These are phyloP conservation scores for Talaromyces stipitatus DNA, from an alignment of 495 filamentous ascomycete genomes.

Conservation along the genomic window DNA sequence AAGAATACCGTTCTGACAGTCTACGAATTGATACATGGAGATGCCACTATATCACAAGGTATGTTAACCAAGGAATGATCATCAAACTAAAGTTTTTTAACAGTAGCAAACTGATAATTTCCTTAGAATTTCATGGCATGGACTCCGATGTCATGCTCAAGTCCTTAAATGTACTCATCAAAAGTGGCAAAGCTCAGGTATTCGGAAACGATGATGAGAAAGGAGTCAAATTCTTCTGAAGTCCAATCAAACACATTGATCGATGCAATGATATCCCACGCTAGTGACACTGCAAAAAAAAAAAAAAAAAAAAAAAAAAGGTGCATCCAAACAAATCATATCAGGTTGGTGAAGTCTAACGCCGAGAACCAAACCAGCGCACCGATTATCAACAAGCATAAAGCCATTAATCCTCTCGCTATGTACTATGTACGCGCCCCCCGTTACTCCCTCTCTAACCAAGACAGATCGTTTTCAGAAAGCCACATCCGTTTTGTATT, in stretches of 20 bases:
- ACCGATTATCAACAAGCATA: background rate
- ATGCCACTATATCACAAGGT: slow-evolving; percentile 54
- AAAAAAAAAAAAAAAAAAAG: background rate
- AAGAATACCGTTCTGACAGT: slow-evolving; percentile 66
- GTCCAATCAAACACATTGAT: background rate
- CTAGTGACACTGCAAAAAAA: background rate
- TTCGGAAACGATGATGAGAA: slow-evolving; percentile 80
- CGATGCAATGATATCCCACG: background rate
- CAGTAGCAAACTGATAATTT: background rate
- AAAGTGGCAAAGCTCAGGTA: slow-evolving; percentile 84
- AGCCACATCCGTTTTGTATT: too few relatives aligned
- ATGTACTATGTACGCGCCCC: background rate
- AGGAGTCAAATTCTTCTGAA: slow-evolving; percentile 93
- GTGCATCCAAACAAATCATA: background rate
- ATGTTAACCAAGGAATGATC: slow-evolving; percentile 10
- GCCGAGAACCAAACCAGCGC: slow-evolving; percentile 1
- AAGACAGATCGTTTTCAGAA: too few relatives aligned
- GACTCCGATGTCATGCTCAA: slow-evolving; percentile 71
- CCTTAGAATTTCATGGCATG: slow-evolving; percentile 81
- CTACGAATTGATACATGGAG: slow-evolving; percentile 66
- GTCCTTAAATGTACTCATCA: slow-evolving; percentile 71
- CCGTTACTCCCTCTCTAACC: slow-evolving; percentile 12
- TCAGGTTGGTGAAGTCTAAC: background rate
- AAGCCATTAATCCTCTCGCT: background rate
- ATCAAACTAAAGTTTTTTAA: background rate